These are phyloP conservation scores for Urochloa ruziziensis DNA, from an alignment of 176 grass and related monocot genomes.

Conservation along the genomic window DNA sequence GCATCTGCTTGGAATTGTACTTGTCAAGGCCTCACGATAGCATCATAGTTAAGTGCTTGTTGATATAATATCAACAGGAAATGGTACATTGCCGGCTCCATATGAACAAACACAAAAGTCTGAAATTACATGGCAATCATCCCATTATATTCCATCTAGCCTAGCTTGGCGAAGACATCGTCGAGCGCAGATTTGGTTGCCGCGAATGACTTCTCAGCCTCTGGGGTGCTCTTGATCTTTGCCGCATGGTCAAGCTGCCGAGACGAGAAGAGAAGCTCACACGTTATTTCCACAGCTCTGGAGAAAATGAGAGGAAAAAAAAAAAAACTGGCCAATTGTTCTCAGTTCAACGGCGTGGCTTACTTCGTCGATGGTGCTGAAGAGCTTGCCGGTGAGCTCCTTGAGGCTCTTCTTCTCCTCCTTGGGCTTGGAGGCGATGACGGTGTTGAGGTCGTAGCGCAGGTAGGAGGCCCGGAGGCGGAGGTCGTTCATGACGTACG, in stretches of 20 bases:
- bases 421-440: slow-evolving; percentile 81
- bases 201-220: slow-evolving; percentile 77
- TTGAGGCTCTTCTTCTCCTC: slow-evolving; percentile 90
- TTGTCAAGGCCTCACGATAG: slow-evolving; percentile 3
- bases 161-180: slow-evolving; percentile 80
- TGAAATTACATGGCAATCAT: slow-evolving; percentile 31
- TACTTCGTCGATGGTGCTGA: slow-evolving; percentile 71
- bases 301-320: not conserved
- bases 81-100: slow-evolving; percentile 42
- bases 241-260: slow-evolving; percentile 94
- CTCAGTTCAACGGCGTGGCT: not conserved
- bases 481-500: slow-evolving; percentile 83
- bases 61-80: slow-evolving; percentile 55
- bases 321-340: not conserved
- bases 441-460: slow-evolving; percentile 85
- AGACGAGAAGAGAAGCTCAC: not conserved
- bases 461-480: slow-evolving; percentile 71
- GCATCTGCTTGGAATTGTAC: not conserved
- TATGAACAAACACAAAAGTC: slow-evolving; percentile 64
- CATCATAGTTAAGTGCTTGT: slow-evolving; percentile 27
- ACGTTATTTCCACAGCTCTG: slow-evolving; percentile 7
- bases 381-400: slow-evolving; percentile 70
- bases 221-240: slow-evolving; percentile 81
- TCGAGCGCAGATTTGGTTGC: slow-evolving; percentile 55
- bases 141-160: slow-evolving; percentile 45